Percentiles rank a stretch among this genome's conserved stretches.
These are phyloP conservation scores for Phytophthora pisi DNA, from an alignment of 352 stramenopile species.

Conservation along the genomic window DNA sequence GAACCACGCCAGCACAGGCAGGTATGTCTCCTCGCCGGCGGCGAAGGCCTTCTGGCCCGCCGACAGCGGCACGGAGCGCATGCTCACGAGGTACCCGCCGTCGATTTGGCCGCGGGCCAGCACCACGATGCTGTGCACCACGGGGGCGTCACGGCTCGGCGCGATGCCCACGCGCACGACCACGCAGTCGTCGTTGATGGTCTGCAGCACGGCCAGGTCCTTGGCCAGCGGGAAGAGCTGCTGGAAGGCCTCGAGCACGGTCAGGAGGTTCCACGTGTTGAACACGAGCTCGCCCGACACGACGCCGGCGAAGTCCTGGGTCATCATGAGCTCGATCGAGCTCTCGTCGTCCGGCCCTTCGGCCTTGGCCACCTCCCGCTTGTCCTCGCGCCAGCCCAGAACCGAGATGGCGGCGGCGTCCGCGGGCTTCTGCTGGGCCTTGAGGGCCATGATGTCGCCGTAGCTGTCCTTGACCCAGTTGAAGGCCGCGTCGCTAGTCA, in stretches of 20 bases:
- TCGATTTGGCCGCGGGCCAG: slow-evolving; percentile 52
- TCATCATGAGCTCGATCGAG: slow-evolving; percentile 44
- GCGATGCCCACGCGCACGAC: slow-evolving; percentile 42
- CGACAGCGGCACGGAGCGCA: slow-evolving; percentile 47
- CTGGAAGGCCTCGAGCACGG: slow-evolving; percentile 31
- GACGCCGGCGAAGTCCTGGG: slow-evolving; percentile 35
- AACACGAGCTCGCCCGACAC: slow-evolving; percentile 48
- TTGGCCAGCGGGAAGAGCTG: slow-evolving; percentile 48
- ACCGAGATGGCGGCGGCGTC: slow-evolving; percentile 15
- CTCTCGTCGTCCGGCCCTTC: slow-evolving; percentile 9
- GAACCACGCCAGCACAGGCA: slow-evolving; percentile 44
- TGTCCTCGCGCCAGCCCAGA: slow-evolving; percentile 45
- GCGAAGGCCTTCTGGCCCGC: slow-evolving; percentile 41
- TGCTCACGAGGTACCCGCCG: slow-evolving; percentile 47
- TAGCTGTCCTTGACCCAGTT: slow-evolving; percentile 62
- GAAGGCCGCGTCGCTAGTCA: slow-evolving; percentile 44
- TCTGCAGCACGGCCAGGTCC: slow-evolving; percentile 46
- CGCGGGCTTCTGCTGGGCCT: slow-evolving; percentile 31
- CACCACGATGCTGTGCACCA: slow-evolving; percentile 49
- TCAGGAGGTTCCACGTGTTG: slow-evolving; percentile 49
- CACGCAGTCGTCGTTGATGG: slow-evolving; percentile 56
- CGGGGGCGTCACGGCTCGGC: slow-evolving; percentile 29
- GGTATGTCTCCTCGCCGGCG: slow-evolving; percentile 32
- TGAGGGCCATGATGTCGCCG: slow-evolving; percentile 45
- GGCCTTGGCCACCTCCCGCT: slow-evolving; percentile 26